Conservation (phyloP, 2,329 filamentous ascomycete genomes). For the Stagonosporopsis rhizophila region DNA sequence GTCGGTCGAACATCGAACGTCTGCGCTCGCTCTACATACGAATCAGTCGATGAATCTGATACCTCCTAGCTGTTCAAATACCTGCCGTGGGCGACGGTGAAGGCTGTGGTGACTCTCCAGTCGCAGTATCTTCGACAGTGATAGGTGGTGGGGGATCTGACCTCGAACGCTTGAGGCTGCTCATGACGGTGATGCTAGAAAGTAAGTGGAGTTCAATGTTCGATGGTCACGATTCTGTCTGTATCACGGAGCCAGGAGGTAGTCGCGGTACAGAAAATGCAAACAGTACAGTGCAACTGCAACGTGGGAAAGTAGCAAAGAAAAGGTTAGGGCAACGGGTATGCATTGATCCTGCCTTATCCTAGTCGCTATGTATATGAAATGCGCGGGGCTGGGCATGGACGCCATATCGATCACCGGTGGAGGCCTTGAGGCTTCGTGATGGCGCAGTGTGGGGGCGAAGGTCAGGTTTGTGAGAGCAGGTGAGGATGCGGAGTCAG, state of each 20-base stretch:
- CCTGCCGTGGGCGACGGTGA: constrained; percentile 32
- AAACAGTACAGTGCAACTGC: constrained; percentile 9
- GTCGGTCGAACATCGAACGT: constrained; percentile 25
- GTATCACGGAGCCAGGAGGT: not conserved
- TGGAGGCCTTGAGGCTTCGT: constrained; percentile 14
- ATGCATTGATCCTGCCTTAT: constrained; percentile 6
- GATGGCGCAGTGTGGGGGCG: constrained; percentile 15
- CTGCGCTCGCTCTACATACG: constrained; percentile 23
- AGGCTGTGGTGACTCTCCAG: constrained; percentile 29
- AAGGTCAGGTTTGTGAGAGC: constrained; percentile 6
- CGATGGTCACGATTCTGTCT: not conserved
- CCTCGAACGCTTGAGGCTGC: constrained; percentile 15
- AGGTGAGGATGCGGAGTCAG: constrained; percentile 13
- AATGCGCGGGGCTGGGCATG: not conserved
- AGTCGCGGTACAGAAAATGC: not conserved
- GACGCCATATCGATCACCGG: constrained; percentile 5
- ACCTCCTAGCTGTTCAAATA: constrained; percentile 7
- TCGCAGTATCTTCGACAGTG: constrained; percentile 44
- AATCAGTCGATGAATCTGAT: not conserved
- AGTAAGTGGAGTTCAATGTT: not conserved
- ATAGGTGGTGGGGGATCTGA: constrained; percentile 44
- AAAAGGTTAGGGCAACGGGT: not conserved
- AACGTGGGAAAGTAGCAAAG: constrained; percentile 3
- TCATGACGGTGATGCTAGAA: constrained; percentile 6
- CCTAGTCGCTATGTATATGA: not conserved